phyloP scores from a whole-genome alignment of 495 filamentous ascomycete genomes.

The Acidomyces sp. region DNA sequence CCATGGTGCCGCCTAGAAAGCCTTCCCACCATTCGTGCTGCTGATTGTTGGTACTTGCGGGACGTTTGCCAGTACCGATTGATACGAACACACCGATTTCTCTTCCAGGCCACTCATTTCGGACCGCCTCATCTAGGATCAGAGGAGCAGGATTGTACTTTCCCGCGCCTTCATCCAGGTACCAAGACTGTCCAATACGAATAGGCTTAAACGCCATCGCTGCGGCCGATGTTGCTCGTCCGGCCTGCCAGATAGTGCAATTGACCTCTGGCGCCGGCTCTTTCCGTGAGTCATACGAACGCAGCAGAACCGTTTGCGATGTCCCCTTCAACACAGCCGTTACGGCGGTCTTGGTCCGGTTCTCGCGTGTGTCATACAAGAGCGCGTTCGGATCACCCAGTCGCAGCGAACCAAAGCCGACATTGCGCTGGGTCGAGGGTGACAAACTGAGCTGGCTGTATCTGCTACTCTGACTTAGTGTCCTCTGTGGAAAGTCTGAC shows the following conservation, averaged over 20 bases:
- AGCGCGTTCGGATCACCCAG: constrained; percentile 49
- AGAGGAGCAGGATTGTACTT: constrained; percentile 83
- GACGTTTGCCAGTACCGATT: constrained; percentile 83
- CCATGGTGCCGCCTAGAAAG: constrained; percentile 57
- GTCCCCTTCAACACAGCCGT: constrained; percentile 85
- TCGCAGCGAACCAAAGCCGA: constrained; percentile 27
- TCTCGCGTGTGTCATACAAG: constrained; percentile 69
- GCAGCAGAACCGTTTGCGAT: constrained; percentile 53
- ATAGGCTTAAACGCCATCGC: constrained; percentile 92
- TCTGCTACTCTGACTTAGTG: constrained; percentile 46
- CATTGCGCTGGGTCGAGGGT: constrained; percentile 15
- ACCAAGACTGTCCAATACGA: constrained; percentile 80
- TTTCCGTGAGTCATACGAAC: constrained; percentile 87
- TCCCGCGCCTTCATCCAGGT: constrained; percentile 84
- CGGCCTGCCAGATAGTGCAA: constrained; percentile 91
- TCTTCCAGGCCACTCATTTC: constrained; percentile 89
- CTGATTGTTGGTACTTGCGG: constrained; percentile 51
- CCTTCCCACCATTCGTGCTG: constrained; percentile 82
- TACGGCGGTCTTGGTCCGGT: constrained; percentile 85
- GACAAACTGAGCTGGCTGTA: constrained; percentile 35
- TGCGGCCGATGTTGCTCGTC: constrained; percentile 84
- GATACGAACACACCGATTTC: constrained; percentile 83
- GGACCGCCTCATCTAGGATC: constrained; percentile 74
- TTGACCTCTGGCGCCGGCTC: constrained; percentile 80
- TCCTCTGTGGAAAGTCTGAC: constrained; percentile 16